phyloP scores from a whole-genome alignment of 2,329 filamentous ascomycete species.

The Claviceps purpurea region DNA sequence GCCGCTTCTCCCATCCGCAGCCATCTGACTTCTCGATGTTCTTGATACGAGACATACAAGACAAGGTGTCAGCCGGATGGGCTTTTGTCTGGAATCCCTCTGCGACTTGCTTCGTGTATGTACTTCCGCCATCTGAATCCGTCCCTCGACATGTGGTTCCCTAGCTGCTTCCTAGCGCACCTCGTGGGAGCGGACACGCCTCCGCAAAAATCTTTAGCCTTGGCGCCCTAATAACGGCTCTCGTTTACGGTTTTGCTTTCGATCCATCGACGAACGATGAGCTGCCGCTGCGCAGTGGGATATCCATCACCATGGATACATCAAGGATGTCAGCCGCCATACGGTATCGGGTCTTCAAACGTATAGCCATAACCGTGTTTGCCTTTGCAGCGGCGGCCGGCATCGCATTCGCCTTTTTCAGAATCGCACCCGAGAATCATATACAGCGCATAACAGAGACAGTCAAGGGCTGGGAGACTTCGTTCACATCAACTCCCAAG shows the following conservation, averaged over 20 bases:
- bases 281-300: neutral
- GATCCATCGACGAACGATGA: neutral
- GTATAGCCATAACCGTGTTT: conserved; percentile 1
- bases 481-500: neutral
- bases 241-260: neutral
- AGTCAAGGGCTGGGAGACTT: neutral
- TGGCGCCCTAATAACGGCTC: neutral
- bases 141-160: too few relatives aligned
- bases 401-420: neutral
- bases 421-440: conserved; percentile 1
- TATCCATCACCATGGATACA: neutral
- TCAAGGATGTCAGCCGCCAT: neutral
- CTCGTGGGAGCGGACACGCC: neutral
- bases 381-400: conserved; percentile 1
- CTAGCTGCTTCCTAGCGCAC: neutral
- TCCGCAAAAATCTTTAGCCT: neutral
- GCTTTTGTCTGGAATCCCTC: too few relatives aligned
- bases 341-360: neutral
- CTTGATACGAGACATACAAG: too few relatives aligned
- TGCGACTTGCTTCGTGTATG: too few relatives aligned
- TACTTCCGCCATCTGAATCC: too few relatives aligned
- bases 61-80: too few relatives aligned
- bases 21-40: too few relatives aligned
- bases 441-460: neutral
- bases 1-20: too few relatives aligned